Evolutionary conservation across 2,329 filamentous ascomycete genomes (phyloP).

Genomic region (Epichloe gansuensis): DNA sequence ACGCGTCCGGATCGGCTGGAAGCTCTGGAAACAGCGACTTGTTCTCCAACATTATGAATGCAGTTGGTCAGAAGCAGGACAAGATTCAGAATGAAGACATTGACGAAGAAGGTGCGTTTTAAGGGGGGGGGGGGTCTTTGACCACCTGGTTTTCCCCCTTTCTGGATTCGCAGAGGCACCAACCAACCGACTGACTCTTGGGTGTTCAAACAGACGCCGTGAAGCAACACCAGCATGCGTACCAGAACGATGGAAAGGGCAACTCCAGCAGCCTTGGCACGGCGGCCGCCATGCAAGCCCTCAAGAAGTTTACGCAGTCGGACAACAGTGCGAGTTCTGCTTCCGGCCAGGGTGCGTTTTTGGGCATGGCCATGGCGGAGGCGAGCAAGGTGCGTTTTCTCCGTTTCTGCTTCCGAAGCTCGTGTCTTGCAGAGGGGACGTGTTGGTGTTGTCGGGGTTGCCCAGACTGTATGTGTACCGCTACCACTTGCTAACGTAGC

Average conservation of each 20-base stretch:
- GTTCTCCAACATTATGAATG: conserved; percentile 35
- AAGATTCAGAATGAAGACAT: conserved; percentile 34
- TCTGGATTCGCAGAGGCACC: not conserved
- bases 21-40: conserved; percentile 32
- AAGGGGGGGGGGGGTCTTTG: too few relatives aligned
- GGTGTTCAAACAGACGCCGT: conserved; percentile 42
- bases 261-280: conserved; percentile 46
- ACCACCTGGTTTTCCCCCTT: not conserved
- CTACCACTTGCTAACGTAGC: not conserved
- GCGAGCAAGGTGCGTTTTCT: conserved; percentile 52
- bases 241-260: conserved; percentile 36
- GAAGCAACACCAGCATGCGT: conserved; percentile 63
- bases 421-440: too few relatives aligned
- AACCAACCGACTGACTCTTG: not conserved
- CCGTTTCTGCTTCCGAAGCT: not conserved
- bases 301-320: conserved; percentile 63
- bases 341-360: conserved; percentile 60
- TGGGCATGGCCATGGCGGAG: conserved; percentile 78
- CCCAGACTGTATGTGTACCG: not conserved
- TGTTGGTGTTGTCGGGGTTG: not conserved
- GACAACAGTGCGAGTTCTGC: conserved; percentile 32
- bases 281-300: conserved; percentile 68
- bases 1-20: conserved; percentile 34
- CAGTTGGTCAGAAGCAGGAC: conserved; percentile 36
- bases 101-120: conserved; percentile 33